These are phyloP conservation scores for Coemansia sp. DNA, from an alignment of 192 early-diverging fungal species.

Conservation along the genomic window DNA sequence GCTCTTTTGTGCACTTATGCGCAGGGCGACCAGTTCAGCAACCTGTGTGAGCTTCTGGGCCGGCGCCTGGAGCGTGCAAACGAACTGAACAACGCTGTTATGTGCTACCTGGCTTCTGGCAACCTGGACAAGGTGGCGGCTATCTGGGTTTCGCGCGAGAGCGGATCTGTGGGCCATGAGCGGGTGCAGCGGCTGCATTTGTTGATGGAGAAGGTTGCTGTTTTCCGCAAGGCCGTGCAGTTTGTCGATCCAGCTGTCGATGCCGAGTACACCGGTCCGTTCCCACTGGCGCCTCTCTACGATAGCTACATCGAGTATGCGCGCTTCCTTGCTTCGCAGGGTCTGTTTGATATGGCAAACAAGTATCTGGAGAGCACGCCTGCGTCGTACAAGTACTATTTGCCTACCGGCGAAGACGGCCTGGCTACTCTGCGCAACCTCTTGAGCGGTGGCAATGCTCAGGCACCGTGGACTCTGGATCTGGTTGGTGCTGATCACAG, in stretches of 20 bases:
- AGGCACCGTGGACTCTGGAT: conserved; percentile 44
- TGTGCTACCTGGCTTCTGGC: conserved; percentile 63
- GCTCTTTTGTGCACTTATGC: conserved; percentile 95
- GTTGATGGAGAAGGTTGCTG: conserved; percentile 87
- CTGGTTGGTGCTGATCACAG: conserved; percentile 20
- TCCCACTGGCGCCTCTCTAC: conserved; percentile 71
- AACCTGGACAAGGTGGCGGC: conserved; percentile 70
- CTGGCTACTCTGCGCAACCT: conserved; percentile 77
- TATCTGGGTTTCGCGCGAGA: conserved; percentile 70
- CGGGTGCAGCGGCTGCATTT: conserved; percentile 65
- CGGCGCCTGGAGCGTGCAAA: conserved; percentile 56
- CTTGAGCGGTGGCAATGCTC: conserved; percentile 38
- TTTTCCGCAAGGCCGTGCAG: conserved; percentile 90
- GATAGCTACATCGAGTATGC: conserved; percentile 89
- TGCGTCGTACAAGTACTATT: conserved; percentile 54
- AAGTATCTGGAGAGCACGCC: conserved; percentile 81
- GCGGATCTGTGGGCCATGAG: conserved; percentile 51
- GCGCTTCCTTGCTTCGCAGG: conserved; percentile 71
- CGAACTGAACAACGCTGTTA: conserved; percentile 27
- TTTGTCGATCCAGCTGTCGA: conserved; percentile 77
- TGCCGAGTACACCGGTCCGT: conserved; percentile 47
- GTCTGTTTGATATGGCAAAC: conserved; percentile 72
- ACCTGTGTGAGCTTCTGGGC: conserved; percentile 69
- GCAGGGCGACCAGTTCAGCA: conserved; percentile 77
- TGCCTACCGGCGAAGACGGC: conserved; percentile 31